Base-by-base conservation (phyloP, 345 rosid genomes). In the Sisymbrium altissimum region DNA sequence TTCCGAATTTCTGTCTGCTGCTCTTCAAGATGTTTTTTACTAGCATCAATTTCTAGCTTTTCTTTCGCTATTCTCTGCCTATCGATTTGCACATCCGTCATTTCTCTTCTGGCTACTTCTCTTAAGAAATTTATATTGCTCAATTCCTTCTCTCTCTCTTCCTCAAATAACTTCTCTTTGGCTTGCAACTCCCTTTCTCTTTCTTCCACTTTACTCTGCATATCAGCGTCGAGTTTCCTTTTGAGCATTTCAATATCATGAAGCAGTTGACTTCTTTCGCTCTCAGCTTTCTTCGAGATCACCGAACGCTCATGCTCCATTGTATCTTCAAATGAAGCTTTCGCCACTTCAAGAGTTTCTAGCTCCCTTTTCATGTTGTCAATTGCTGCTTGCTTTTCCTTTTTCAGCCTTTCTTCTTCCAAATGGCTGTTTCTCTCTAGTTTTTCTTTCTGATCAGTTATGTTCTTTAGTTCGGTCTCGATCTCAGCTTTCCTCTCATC, bases 101-200 rank as follows among this genome's bases (percentile, higher is more conserved):
- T 95, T 79, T 90, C 97, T 75, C 87, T 88, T 75, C 88, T 84
- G 53, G 94, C 92, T 66, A 89, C 74, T 36, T 89, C 98, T 77
- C 97, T 87, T 65, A 87, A 68, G 86, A 83, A 83, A 58, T 83
- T 88, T 38, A 92, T 85, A 72, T 92, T 95, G 66, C 78, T 79
- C 57, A 88, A 17, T 72, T 89, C 97, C 74, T 84, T 84, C 83
- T 86, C 92, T 54, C 80, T 95, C 81, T 92, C 96, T 78, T 92
- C 97, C 68, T 90, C 98, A 70, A 95, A 89, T 44, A 50, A 41
- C 73, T 81, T 87, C 64, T 83, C 81, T 78, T 77, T 87, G 41
- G 80, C 82, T 54, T 74, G 87, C 80, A 92, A 78, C 68, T 82
- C 77, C 64, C 68, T 86, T 68, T 87, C 97, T 83, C 82, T 77